Evolutionary conservation across 192 early-diverging fungal species (phyloP).

Genomic region (Geranomyces variabilis): DNA sequence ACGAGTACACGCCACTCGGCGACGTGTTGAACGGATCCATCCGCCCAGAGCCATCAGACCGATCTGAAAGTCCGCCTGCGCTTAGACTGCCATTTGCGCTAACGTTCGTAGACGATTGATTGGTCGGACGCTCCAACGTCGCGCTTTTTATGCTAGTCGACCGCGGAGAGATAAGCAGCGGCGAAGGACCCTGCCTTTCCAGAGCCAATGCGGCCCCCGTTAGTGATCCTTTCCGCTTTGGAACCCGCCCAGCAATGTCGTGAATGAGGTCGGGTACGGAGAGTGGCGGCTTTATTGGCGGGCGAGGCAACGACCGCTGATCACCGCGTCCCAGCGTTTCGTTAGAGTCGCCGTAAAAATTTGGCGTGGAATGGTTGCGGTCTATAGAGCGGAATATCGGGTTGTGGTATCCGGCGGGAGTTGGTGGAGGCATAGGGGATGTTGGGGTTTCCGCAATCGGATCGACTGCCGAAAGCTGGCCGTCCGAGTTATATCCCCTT

Average conservation of each 20-base stretch:
- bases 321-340: not conserved
- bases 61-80: slow-evolving; percentile 1
- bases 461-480: too few relatives aligned
- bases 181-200: slow-evolving; percentile 18
- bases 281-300: slow-evolving; percentile 5
- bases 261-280: slow-evolving; percentile 11
- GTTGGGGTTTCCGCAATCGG: not conserved
- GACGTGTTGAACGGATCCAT: not conserved
- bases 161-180: slow-evolving; percentile 21
- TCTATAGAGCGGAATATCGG: slow-evolving; percentile 2
- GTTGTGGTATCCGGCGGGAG: not conserved
- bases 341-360: not conserved
- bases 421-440: not conserved
- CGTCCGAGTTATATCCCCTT: too few relatives aligned
- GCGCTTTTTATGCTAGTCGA: slow-evolving; percentile 13
- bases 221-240: slow-evolving; percentile 30
- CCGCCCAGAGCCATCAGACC: not conserved
- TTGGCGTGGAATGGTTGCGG: not conserved
- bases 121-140: slow-evolving; percentile 10
- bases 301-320: not conserved
- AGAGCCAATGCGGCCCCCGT: slow-evolving; percentile 15
- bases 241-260: slow-evolving; percentile 22
- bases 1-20: not conserved
- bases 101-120: too few relatives aligned
- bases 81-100: slow-evolving; percentile 1